These are phyloP conservation scores for Penicillium samsonianum DNA, from an alignment of 495 filamentous ascomycete genomes.

Conservation along the genomic window DNA sequence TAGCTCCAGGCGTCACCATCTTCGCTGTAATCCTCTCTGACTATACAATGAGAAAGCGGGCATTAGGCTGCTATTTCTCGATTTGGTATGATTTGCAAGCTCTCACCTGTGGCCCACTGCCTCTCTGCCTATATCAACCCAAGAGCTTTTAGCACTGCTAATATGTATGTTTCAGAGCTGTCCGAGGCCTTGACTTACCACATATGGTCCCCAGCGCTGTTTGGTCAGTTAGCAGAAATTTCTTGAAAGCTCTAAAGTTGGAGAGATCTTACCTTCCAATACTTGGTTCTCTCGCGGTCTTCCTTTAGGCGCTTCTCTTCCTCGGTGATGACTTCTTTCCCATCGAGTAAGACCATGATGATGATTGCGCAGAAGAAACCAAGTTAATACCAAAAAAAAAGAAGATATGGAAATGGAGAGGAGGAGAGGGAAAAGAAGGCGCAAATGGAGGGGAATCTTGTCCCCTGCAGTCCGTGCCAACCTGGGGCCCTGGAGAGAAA, in stretches of 20 bases:
- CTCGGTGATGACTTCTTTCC: constrained; percentile 76
- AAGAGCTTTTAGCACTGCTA: constrained; percentile 1
- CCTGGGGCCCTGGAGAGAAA: not conserved
- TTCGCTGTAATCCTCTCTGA: constrained; percentile 86
- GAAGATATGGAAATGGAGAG: constrained; percentile 1
- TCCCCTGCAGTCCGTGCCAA: constrained; percentile 4
- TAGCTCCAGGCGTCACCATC: constrained; percentile 97
- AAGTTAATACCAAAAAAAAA: constrained; percentile 2
- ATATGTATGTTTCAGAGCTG: not conserved
- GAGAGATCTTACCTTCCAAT: constrained; percentile 10
- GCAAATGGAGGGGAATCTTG: constrained; percentile 1
- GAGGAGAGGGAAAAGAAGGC: not conserved
- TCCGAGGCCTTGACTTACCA: constrained; percentile 13
- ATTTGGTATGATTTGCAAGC: constrained; percentile 43
- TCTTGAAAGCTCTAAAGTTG: not conserved
- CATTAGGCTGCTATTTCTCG: constrained; percentile 22
- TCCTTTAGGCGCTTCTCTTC: constrained; percentile 89
- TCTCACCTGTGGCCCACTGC: constrained; percentile 79
- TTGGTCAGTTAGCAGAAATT: not conserved
- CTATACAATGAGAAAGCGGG: constrained; percentile 44
- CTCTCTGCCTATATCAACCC: constrained; percentile 48
- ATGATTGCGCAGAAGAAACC: not conserved
- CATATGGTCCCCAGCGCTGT: constrained; percentile 76
- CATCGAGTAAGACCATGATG: constrained; percentile 83
- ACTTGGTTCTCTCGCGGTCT: constrained; percentile 69